Evolutionary conservation across 1,284 basidiomycete species (phyloP).

Genomic region (Pascua sp.): DNA sequence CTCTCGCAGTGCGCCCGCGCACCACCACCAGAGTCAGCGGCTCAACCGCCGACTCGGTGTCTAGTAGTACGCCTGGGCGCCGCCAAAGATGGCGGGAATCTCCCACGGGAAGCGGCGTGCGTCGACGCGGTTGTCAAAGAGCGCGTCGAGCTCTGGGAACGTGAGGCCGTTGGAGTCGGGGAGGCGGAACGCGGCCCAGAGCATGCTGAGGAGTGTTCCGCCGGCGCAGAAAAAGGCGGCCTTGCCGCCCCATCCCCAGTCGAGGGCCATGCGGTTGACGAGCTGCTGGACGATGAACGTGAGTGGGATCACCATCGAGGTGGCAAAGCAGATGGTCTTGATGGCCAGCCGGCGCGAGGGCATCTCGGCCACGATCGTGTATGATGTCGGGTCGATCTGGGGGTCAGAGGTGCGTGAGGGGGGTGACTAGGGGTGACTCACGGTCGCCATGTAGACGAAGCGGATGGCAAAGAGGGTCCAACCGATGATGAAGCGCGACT

Average conservation of each 20-base stretch:
- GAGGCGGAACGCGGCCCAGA: slow-evolving; percentile 35
- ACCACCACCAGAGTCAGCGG: no score
- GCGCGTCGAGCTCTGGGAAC: slow-evolving; percentile 21
- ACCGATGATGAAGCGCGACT: no score
- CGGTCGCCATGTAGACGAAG: no score
- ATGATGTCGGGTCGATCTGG: slow-evolving; percentile 20
- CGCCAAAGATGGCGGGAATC: no score
- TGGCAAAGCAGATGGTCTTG: slow-evolving; percentile 47
- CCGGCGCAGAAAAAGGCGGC: slow-evolving; percentile 28
- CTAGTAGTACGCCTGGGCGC: no score
- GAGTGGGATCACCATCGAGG: slow-evolving; percentile 39
- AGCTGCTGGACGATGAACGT: slow-evolving; percentile 26
- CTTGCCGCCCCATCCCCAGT: slow-evolving; percentile 14
- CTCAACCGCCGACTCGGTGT: no score
- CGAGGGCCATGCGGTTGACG: slow-evolving; percentile 25
- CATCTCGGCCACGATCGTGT: slow-evolving; percentile 44
- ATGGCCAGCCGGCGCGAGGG: slow-evolving; percentile 45
- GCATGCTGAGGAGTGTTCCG: slow-evolving; percentile 13
- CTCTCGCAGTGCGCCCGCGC: no score
- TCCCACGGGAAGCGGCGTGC: slow-evolving; percentile 28
- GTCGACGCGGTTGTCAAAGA: slow-evolving; percentile 38
- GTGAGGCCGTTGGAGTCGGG: slow-evolving; percentile 46
- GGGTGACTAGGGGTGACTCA: no score
- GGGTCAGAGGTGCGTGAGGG: no score
- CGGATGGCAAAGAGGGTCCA: no score